Percentiles rank a stretch among this genome's conserved stretches.
These are phyloP conservation scores for Starmera stellimalicola DNA, from an alignment of 1,139 yeast genomes.

Conservation along the genomic window DNA sequence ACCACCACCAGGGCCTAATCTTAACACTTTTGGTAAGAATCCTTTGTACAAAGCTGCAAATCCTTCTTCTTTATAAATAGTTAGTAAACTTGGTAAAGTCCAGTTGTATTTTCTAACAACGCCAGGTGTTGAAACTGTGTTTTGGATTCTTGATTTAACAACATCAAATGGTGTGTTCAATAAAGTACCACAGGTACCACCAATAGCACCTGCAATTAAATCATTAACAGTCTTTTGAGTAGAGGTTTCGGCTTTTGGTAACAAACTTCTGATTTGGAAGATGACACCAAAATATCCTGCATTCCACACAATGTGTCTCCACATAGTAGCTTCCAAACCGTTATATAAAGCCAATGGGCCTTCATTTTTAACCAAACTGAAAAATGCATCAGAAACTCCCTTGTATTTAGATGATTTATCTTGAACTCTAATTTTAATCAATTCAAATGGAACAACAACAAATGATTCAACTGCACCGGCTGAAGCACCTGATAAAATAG, in stretches of 20 bases:
- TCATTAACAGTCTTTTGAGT: constrained; percentile 78
- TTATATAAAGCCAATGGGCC: constrained; percentile 84
- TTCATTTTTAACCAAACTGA: constrained; percentile 59
- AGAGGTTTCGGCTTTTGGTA: constrained; percentile 68
- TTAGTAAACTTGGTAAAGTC: constrained; percentile 74
- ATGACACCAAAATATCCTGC: constrained; percentile 97
- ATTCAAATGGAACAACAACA: constrained; percentile 94
- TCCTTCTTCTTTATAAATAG: constrained; percentile 86
- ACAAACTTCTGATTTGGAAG: constrained; percentile 68
- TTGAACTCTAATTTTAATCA: constrained; percentile 79
- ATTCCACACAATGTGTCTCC: constrained; percentile 97
- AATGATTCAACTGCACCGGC: constrained; percentile 97
- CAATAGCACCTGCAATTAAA: constrained; percentile 84
- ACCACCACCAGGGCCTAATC: constrained; percentile 99
- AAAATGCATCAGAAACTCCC: constrained; percentile 79
- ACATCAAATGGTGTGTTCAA: constrained; percentile 97
- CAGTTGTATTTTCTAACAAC: constrained; percentile 74
- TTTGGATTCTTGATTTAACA: constrained; percentile 94
- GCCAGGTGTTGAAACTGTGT: constrained; percentile 60
- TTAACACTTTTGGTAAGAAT: constrained; percentile 90
- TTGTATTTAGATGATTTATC: constrained; percentile 75
- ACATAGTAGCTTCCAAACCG: constrained; percentile 92
- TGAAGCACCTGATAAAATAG: constrained; percentile 91
- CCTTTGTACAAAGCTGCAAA: constrained; percentile 85
- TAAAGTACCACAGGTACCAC: constrained; percentile 93